Conservation (phyloP, 441 rosid species). For the Populus hybrid region DNA sequence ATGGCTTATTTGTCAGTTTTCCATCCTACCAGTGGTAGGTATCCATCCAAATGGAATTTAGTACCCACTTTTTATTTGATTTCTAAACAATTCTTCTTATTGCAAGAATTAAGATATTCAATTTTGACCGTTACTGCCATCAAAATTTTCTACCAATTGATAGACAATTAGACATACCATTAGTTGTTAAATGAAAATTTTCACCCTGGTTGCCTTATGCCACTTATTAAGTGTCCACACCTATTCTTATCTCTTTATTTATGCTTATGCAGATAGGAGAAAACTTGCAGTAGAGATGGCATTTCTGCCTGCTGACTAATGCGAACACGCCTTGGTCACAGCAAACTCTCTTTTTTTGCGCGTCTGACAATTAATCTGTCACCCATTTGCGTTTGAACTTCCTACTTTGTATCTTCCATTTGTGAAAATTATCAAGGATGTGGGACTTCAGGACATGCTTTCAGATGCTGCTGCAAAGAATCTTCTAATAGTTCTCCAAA, state of each 20-base stretch:
- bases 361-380: slow-evolving; percentile 81
- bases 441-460: slow-evolving; percentile 85
- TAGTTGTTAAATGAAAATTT: background rate
- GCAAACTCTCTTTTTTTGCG: slow-evolving; percentile 76
- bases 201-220: background rate
- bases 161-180: background rate
- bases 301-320: slow-evolving; percentile 92
- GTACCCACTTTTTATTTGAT: background rate
- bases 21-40: background rate
- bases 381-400: slow-evolving; percentile 96
- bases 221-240: background rate
- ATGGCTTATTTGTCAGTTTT: background rate
- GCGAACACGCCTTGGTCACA: slow-evolving; percentile 93
- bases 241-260: slow-evolving; percentile 1
- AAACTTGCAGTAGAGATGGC: slow-evolving; percentile 77
- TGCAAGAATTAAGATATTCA: background rate
- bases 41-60: background rate
- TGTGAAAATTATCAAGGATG: slow-evolving; percentile 74
- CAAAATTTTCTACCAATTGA: background rate
- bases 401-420: slow-evolving; percentile 82
- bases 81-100: background rate
- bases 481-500: slow-evolving; percentile 71
- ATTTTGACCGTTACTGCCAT: background rate
- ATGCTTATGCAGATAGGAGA: slow-evolving; percentile 53
- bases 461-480: slow-evolving; percentile 73